Evolutionary conservation across 73 alveolate genomes (phyloP).

Genomic region (Paramecium tetraurelia): DNA sequence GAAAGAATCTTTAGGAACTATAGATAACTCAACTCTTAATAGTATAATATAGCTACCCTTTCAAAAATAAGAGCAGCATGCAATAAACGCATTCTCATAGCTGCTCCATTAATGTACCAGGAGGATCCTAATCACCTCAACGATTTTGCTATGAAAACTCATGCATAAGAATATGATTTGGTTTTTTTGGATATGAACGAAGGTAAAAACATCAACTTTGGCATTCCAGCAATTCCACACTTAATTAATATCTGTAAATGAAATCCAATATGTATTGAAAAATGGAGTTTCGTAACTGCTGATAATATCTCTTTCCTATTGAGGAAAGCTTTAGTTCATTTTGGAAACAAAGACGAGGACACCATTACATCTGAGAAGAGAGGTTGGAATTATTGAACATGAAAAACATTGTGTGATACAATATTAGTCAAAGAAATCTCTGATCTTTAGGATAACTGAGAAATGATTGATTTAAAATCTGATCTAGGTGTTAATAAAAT

Average conservation of each 20-base stretch:
- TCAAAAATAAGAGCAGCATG: conserved; percentile 5
- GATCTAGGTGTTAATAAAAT: neutral
- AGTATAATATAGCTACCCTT: neutral
- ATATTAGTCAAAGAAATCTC: neutral
- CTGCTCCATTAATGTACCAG: neutral
- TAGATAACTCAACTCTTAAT: conserved; percentile 22
- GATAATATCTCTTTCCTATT: neutral
- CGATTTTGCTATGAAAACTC: neutral
- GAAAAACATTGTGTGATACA: neutral
- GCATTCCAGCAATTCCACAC: neutral
- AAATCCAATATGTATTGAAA: neutral
- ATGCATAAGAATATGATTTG: conserved; percentile 37
- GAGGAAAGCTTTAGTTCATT: neutral
- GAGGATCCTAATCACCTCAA: neutral
- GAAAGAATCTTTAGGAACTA: conserved; percentile 27
- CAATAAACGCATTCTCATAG: neutral
- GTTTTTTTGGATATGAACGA: neutral
- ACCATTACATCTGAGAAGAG: neutral
- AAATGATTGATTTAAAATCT: neutral
- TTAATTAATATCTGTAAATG: neutral
- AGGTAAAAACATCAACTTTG: neutral
- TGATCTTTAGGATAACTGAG: conserved; percentile 11
- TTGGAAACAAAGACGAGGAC: neutral
- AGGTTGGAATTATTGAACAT: conserved; percentile 48
- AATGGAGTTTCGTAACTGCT: conserved; percentile 27